Evolutionary conservation across 2,329 filamentous ascomycete genomes (phyloP).

Genomic region (Colletotrichum coccodes): DNA sequence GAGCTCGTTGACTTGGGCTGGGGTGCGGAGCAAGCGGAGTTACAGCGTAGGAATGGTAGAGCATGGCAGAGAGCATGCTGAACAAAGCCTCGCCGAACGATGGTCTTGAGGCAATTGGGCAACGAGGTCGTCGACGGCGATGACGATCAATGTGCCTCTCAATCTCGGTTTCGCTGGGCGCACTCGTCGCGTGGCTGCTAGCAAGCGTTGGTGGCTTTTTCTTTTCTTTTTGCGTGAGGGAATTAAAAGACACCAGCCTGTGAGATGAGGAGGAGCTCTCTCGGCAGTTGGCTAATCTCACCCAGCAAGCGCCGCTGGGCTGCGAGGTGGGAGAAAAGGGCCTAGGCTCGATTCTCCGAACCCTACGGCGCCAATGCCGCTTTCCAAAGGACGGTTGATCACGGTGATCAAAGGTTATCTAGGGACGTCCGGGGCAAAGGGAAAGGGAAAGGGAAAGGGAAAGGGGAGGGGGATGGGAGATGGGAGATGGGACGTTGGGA

Average conservation of each 20-base stretch:
- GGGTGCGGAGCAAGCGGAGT: constrained; percentile 8
- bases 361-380: constrained; percentile 10
- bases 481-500: constrained; percentile 19
- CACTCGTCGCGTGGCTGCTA: constrained; percentile 6
- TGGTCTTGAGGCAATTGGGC: background rate
- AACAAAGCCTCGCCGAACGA: background rate
- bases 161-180: constrained; percentile 15
- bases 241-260: background rate
- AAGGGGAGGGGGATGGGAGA: background rate
- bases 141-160: background rate
- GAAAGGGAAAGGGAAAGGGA: background rate
- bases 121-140: background rate
- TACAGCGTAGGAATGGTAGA: background rate
- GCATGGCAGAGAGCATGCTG: background rate
- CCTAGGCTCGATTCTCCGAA: background rate
- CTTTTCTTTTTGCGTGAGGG: no score
- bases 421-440: constrained; percentile 23
- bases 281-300: constrained; percentile 13
- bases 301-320: background rate
- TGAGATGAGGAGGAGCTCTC: background rate
- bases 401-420: constrained; percentile 26
- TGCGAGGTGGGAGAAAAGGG: background rate
- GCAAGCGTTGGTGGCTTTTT: background rate
- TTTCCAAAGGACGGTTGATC: constrained; percentile 7
- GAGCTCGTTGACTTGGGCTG: background rate